These are phyloP conservation scores for Gossypium aridum DNA, from an alignment of 441 rosid species.

Conservation along the genomic window DNA sequence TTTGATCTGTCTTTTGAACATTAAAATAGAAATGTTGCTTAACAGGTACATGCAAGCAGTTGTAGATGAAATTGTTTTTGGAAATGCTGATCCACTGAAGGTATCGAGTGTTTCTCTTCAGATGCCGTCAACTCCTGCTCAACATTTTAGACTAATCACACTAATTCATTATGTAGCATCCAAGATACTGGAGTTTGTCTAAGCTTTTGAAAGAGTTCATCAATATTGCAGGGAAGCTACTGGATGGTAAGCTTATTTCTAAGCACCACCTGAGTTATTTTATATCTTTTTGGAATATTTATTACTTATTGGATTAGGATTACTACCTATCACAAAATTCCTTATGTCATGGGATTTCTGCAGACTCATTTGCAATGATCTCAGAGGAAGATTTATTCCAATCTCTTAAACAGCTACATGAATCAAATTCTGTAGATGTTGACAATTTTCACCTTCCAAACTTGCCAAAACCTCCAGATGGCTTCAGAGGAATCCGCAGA, in stretches of 20 bases:
- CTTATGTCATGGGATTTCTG: constrained; percentile 18
- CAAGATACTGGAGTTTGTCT: constrained; percentile 68
- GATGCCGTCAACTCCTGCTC: constrained; percentile 1
- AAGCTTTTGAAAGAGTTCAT: constrained; percentile 61
- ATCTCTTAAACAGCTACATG: constrained; percentile 56
- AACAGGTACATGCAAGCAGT: constrained; percentile 96
- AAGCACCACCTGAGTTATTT: constrained; percentile 4
- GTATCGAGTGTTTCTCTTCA: constrained; percentile 30
- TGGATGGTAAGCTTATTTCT: constrained; percentile 51
- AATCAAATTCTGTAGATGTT: constrained; percentile 46
- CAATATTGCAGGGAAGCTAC: constrained; percentile 54
- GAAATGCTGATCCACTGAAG: constrained; percentile 64
- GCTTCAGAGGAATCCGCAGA: constrained; percentile 77
- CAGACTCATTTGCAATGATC: constrained; percentile 56
- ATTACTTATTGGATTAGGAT: constrained; percentile 11
- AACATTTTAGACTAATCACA: constrained; percentile 20
- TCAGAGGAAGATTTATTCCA: constrained; percentile 44
- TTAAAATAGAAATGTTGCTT: constrained; percentile 16
- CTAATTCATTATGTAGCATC: constrained; percentile 51
- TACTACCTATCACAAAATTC: neutral
- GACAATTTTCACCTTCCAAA: constrained; percentile 57
- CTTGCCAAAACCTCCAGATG: constrained; percentile 75
- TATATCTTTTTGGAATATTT: neutral
- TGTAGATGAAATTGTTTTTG: constrained; percentile 74
- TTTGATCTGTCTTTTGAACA: neutral